Base-by-base conservation (phyloP, 1,284 basidiomycete species). In the Cerrena zonata region DNA sequence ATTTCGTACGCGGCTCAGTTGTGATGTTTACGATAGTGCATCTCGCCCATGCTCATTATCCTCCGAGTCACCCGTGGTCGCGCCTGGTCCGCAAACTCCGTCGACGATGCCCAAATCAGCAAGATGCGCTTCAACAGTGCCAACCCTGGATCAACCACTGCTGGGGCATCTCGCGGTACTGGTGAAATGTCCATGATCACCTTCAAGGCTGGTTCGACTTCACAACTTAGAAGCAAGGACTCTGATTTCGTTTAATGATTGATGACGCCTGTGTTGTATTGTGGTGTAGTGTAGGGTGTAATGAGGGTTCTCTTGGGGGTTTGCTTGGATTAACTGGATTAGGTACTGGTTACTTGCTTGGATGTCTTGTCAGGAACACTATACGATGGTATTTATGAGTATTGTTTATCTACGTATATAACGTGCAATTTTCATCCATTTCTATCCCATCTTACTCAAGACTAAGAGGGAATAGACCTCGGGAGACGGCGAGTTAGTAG, bases 21-120 rank as follows among this genome's bases (percentile, higher is more conserved):
- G 15, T 26, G 10, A n/a, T 26, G 12, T n/a, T 22, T 15, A 22
- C 11, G 13, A 22, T 18, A 49, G 48, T 25, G 18, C 27, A 44
- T 49, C 39, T 5, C 48, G 10, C 41, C 48, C 15, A 18, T 41
- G 12, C 26, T 49, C 10, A 49, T 49, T 25, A 49, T 49, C 30
- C 25, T 30, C 12, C 48, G 48, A 2, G 24, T 45, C 3, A 24
- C 48, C 5, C 18, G 22, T 7, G 41, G 43, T n/a, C 24, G 41
- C 15, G 48, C 48, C 30, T 37, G 11, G 18, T 47, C 45, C n/a
- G 36, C 5, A 22, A 23, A 45, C 30, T 7, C 30, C 30, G 30
- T 34, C 7, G 7, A 7, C 30, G 30, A 34, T 7, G 30, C 30
- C 7, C 30, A 34, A 34, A 7, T 34, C 7, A 34, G 30, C 15